Base-by-base conservation (phyloP, 306 rosid species). In the Quercus engelmannii region DNA sequence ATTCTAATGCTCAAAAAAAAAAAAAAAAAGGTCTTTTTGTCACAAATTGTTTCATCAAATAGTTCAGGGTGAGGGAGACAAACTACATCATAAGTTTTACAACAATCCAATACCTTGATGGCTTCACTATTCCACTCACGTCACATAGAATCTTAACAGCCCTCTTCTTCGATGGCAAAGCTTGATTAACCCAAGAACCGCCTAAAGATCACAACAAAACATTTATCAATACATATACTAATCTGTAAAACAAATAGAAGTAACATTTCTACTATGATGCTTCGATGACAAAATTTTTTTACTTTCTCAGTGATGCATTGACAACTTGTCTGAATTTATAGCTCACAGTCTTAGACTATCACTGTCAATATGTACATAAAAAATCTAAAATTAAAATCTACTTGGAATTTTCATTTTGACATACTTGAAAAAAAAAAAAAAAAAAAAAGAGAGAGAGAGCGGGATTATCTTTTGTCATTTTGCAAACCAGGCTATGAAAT, bases 111-210 rank as follows among this genome's bases (percentile, higher is more conserved):
- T 76, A 87, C 89, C 91, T 88, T 77, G 86, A 79, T 65, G 91
- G 86, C 73, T 56, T 88, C 35, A 88, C 75, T 18, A 88, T 86
- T 65, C 91, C 88, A 79, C 80, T 88, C 28, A 81, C 83, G 74
- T 80, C 83, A 74, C 79, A 56, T 20, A 86, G 85, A 74, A 88
- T 88, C 78, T 90, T 87, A 49, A 91, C 82, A 17, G 73, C 84
- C 78, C 86, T 85, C 77, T 86, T 90, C 79, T 91, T 91, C 19
- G 92, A 85, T 19, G 96, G 91, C 70, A 87, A 71, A 93, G 69
- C 80, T 83, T 77, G 7, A 90, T 58, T 83, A 83, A 65, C 72
- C 91, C 96, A 78, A 93, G 84, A 69, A 83, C 26, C 55, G 70
- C 84, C 91, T 88, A 79, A 52, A 70, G 38, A 30, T 33, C 63